Evolutionary conservation across 2,329 filamentous ascomycete genomes (phyloP), one percentile per base, ranked within the genome.

Genomic region (Aureobasidium sp.): DNA sequence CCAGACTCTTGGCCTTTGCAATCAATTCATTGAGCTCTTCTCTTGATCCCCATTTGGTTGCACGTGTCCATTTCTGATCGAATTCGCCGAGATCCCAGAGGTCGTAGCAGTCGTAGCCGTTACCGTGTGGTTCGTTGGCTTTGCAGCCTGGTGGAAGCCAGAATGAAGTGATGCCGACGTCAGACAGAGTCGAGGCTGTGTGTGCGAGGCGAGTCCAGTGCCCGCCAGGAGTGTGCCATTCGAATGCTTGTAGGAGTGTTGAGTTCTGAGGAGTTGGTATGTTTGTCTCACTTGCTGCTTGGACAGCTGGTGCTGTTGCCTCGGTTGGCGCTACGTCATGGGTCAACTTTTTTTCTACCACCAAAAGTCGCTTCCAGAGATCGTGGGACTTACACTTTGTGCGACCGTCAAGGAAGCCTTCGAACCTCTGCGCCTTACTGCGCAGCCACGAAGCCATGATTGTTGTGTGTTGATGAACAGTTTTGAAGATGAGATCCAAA

Each of bases 71-170:
- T 70, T 90, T 90, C 68, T 89, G 86, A 47, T 89, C 82, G 66
- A 90, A 90, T 68, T 90, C 87, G 36, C 87, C 87, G 16, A 90
- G 73, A 68, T 90, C 87, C 68, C 89, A 90, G 42, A 78, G 72
- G 60, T 81, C 77, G 68, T 79, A 80, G 64, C 85, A 78, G 69
- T 87, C 85, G 66, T 88, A 87, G 5, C 87, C 87, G 67, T 88
- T 89, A 21, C 85, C 83, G 32, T 79, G 72, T 0, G 81, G 79
- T 34, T 79, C 79, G 62, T 82, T 82, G 0, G 82, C 86, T 74
- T 90, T 90, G 73, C 86, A 89, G 60, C 82, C 87, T 0, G 87
- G 87, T 0, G 87, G 87, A 6, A 90, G 80, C 86, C 87, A 89
- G 30, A 86, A 75, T 61, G 79, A 79, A 55, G 83, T 81, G 51